Conservation (phyloP, 148 eudicot species). For the Rhododendron vialii region DNA sequence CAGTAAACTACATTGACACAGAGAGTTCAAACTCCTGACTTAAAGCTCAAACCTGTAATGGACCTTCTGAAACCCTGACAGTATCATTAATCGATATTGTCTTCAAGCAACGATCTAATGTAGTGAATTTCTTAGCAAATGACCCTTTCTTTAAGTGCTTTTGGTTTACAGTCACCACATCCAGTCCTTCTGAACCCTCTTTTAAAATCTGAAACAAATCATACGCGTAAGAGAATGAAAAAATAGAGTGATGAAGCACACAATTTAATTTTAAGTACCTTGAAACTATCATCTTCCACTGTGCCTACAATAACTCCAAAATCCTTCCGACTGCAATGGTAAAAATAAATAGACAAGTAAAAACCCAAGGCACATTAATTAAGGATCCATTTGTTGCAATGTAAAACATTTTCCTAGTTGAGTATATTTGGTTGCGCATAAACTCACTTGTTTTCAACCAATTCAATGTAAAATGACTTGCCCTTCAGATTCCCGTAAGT, state of each 20-base stretch:
- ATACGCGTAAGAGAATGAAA: constrained; percentile 4
- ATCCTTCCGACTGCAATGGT: constrained; percentile 62
- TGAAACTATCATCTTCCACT: constrained; percentile 75
- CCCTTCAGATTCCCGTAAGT: no score
- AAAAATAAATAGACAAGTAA: not conserved
- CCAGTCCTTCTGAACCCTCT: constrained; percentile 66
- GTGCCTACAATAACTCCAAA: constrained; percentile 77
- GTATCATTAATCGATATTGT: constrained; percentile 57
- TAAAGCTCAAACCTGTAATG: constrained; percentile 55
- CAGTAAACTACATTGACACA: not conserved
- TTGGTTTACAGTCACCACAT: constrained; percentile 36
- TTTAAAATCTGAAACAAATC: constrained; percentile 49
- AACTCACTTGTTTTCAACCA: no score
- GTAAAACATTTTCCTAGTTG: no score
- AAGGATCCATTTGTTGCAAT: not conserved
- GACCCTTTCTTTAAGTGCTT: constrained; percentile 58
- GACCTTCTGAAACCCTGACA: constrained; percentile 69
- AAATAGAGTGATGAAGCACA: not conserved
- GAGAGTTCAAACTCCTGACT: not conserved
- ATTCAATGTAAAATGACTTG: no score
- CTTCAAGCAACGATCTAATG: constrained; percentile 65
- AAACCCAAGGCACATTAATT: constrained; percentile 37
- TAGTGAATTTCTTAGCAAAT: constrained; percentile 69
- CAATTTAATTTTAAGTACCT: constrained; percentile 38
- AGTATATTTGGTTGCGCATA: not conserved